A percentile compares a stretch with the other conserved stretches of the same genome.
These are phyloP conservation scores for Suillus tomentosus DNA, from an alignment of 768 basidiomycete species.

Conservation along the genomic window DNA sequence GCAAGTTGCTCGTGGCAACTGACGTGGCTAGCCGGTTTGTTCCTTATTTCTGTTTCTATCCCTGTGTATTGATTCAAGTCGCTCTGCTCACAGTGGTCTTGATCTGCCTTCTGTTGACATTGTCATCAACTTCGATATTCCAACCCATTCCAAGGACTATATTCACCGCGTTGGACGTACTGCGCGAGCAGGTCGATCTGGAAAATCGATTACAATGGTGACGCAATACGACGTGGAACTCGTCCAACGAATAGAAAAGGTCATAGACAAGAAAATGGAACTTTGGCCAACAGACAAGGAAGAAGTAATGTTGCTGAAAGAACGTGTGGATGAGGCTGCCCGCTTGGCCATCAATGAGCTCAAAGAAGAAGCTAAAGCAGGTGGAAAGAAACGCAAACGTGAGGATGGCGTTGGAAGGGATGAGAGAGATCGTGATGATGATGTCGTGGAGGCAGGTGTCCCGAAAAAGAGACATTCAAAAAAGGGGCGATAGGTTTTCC, in stretches of 20 bases:
- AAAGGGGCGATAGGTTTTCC: constrained; percentile 38
- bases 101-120: constrained; percentile 96
- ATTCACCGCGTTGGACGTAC: constrained; percentile 98
- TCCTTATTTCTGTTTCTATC: background rate
- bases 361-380: constrained; percentile 67
- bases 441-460: constrained; percentile 89
- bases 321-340: constrained; percentile 87
- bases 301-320: constrained; percentile 83
- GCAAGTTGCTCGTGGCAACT: constrained; percentile 90
- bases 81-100: constrained; percentile 59
- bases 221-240: constrained; percentile 99
- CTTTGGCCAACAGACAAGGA: constrained; percentile 86
- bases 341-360: constrained; percentile 77
- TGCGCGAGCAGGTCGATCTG: constrained; percentile 95
- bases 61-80: background rate
- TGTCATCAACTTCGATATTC: constrained; percentile 98
- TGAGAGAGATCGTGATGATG: constrained; percentile 90
- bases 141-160: constrained; percentile 98
- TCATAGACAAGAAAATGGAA: constrained; percentile 91
- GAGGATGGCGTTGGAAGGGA: constrained; percentile 57
- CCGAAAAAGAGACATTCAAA: constrained; percentile 62
- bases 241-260: constrained; percentile 90
- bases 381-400: constrained; percentile 53
- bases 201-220: constrained; percentile 96
- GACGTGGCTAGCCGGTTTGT: constrained; percentile 91